Base-by-base conservation (phyloP, 805 yeast species). In the Candida insectalens region DNA sequence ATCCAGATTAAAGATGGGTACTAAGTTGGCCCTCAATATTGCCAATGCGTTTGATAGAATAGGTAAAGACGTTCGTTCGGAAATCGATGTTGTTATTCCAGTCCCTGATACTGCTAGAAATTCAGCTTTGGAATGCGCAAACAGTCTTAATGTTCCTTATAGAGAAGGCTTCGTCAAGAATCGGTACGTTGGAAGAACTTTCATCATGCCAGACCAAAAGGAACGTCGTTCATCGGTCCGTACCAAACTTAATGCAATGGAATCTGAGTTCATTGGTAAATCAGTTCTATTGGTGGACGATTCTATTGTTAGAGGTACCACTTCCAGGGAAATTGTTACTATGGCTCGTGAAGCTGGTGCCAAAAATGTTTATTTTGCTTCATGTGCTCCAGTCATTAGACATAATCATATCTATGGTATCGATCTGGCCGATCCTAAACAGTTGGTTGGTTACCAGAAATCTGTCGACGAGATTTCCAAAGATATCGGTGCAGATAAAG, bases 331-430 rank as follows among this genome's bases (percentile, higher is more conserved):
- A 63, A 92, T 92, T 44, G 94, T 92, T 22, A 81, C 77, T 45
- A 92, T 92, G 98, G 98, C 98, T n/a, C 73, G 82, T 47, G 98
- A 92, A 58, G 95, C 97, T 4, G 98, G 98, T 38, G 98, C 98
- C 29, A 77, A 73, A 40, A 80, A 77, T 47, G 98, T 92, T n/a
- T 89, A 74, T 55, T 81, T 92, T 57, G 98, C 98, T 0, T 83
- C 95, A 18, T 92, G 96, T 52, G 94, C 98, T 12, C 98, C 98
- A 19, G 94, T 96, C n/a, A 92, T 92, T 49, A 75, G 98, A 59
- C 76, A 67, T 61, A 92, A 92, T 62, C 98, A 92, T 55, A 85
- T 92, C 38, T 92, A 92, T 57, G 98, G 98, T 56, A 92, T 92
- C 45, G 98, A 92, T 63, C 71, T 92, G 41, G 97, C 98, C 19